A percentile compares a stretch with the other conserved stretches of the same genome.
Evolutionary conservation across 805 yeast genomes (phyloP).

Genomic region (Schwanniomyces vanrijiae): DNA sequence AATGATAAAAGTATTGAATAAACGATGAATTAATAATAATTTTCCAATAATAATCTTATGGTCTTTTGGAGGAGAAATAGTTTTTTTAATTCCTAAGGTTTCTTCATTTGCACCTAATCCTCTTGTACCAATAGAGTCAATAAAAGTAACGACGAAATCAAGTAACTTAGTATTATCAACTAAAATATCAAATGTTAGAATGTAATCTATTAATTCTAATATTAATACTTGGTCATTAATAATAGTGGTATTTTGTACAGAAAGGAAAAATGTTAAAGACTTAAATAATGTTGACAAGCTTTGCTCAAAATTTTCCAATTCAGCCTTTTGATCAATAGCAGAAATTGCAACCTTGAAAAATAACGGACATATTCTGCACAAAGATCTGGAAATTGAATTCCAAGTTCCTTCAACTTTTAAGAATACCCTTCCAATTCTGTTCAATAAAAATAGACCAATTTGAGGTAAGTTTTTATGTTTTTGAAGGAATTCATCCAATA

Average conservation of each 20-base stretch:
- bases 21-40: slow-evolving; percentile 59
- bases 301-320: slow-evolving; percentile 26
- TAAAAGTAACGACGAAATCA: slow-evolving; percentile 42
- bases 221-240: slow-evolving; percentile 64
- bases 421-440: slow-evolving; percentile 47
- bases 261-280: slow-evolving; percentile 45
- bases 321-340: slow-evolving; percentile 18
- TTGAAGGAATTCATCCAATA: slow-evolving; percentile 51
- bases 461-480: slow-evolving; percentile 39
- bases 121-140: slow-evolving; percentile 55
- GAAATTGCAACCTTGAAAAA: slow-evolving; percentile 42
- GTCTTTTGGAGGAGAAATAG: slow-evolving; percentile 38
- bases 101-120: slow-evolving; percentile 51
- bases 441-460: slow-evolving; percentile 52
- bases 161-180: slow-evolving; percentile 42
- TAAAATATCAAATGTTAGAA: slow-evolving; percentile 43
- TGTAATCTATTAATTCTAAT: slow-evolving; percentile 58
- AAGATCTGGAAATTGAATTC: slow-evolving; percentile 62
- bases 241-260: slow-evolving; percentile 45
- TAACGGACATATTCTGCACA: slow-evolving; percentile 58
- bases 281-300: slow-evolving; percentile 35
- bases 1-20: slow-evolving; percentile 41
- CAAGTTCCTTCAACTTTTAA: slow-evolving; percentile 52
- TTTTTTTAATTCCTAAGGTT: slow-evolving; percentile 12
- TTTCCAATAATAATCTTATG: slow-evolving; percentile 57